Evolutionary conservation across 192 early-diverging fungal species (phyloP), one percentile per base, ranked within the genome.

Genomic region (Thoreauomyces humboldtii): DNA sequence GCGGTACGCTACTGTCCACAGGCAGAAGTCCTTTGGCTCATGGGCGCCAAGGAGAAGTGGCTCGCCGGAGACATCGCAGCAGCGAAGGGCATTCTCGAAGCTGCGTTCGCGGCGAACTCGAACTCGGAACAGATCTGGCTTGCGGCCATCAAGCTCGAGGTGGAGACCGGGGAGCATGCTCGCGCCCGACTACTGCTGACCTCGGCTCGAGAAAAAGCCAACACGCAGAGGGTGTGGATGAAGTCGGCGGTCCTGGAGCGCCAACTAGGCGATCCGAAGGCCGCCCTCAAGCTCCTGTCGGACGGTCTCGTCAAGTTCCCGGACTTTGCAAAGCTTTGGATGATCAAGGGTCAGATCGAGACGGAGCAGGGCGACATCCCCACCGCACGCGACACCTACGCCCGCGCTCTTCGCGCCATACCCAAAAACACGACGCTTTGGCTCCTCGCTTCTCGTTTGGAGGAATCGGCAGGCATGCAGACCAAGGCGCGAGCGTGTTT

Each of bases 41-140:
- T 97, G 90, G 89, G 84, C 0, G 96, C 96, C 29, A 96, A 97
- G 69, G 93, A 96, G 50, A 91, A 91, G 70, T 97, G 96, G 96
- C 54, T 86, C 17, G 80, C 82, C 12, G 87, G 87, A 5, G 88
- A 95, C 67, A 81, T 98, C 15, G 77, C 80, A 4, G 91, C 85
- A 24, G 96, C 95, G 11, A 88, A 93, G 28, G 74, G 68, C 14
- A 91, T 96, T 54, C 79, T 99, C 19, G 89, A 86, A 34, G 82
- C 85, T 51, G 95, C 95, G 4, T 95, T 94, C 74, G 80, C 81
- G 9, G 93, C 95, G 2, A 96, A 98, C 69, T 90, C 93, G 0
- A 86, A 87, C 54, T 91, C 89, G 32, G 94, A 98, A 65, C 83
- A 92, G 63, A 95, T 98, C 31, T 91, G 95, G 84, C 72, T 99